Evolutionary conservation across 768 basidiomycete species (phyloP).

Genomic region (Auricularia auricula-judae): DNA sequence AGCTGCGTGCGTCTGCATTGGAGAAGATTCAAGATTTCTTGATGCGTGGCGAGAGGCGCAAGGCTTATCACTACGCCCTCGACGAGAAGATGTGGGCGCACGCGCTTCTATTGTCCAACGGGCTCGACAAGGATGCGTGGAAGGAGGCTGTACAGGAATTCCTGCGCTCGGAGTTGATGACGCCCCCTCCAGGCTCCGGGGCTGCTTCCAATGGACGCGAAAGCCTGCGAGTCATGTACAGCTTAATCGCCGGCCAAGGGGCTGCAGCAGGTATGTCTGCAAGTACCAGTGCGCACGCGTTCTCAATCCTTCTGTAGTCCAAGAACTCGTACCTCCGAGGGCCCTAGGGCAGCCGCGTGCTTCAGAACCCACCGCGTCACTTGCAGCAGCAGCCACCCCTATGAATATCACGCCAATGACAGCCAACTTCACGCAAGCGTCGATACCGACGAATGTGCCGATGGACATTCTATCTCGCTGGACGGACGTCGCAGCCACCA

Average conservation of each 20-base stretch:
- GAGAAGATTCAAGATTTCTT: constrained; percentile 73
- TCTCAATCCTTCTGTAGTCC: constrained; percentile 34
- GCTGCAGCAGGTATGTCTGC: constrained; percentile 50
- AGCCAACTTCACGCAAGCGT: constrained; percentile 44
- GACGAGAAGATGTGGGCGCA: constrained; percentile 91
- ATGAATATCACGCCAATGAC: constrained; percentile 46
- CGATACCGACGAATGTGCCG: constrained; percentile 38
- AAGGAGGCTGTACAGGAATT: constrained; percentile 85
- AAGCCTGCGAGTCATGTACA: constrained; percentile 68
- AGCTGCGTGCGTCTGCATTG: constrained; percentile 50
- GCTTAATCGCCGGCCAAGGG: constrained; percentile 77
- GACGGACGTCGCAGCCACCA: constrained; percentile 79
- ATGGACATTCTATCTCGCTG: constrained; percentile 59
- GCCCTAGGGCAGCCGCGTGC: constrained; percentile 26
- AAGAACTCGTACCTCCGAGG: constrained; percentile 57
- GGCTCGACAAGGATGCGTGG: constrained; percentile 89
- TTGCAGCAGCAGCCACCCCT: constrained; percentile 20
- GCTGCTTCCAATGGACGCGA: constrained; percentile 45
- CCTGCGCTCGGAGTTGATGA: constrained; percentile 54
- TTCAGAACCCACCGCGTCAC: constrained; percentile 27
- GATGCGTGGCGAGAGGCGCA: constrained; percentile 70
- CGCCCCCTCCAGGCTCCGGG: constrained; percentile 12
- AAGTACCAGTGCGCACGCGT: background rate
- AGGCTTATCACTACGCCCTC: constrained; percentile 80
- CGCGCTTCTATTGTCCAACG: constrained; percentile 88